Conservation (phyloP, 371 early-diverging fungal species). For the Actinomortierella ambigua region DNA sequence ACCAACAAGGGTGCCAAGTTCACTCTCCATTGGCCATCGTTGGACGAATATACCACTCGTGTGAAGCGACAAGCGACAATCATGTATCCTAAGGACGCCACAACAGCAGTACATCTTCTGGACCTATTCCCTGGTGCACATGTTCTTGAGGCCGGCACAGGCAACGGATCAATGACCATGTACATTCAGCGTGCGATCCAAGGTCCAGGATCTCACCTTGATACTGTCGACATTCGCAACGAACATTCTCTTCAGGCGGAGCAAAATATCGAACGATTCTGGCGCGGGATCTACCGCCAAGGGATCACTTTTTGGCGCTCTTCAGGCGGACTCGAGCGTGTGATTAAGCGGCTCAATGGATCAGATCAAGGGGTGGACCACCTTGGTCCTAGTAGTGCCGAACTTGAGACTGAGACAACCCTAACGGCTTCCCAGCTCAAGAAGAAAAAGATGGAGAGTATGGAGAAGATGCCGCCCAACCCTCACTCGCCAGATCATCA, state of each 20-base stretch:
- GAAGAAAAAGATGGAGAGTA: conserved; percentile 5
- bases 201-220: conserved; percentile 46
- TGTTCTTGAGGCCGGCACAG: conserved; percentile 79
- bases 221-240: conserved; percentile 67
- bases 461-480: conserved; percentile 22
- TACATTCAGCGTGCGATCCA: conserved; percentile 70
- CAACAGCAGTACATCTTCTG: conserved; percentile 60
- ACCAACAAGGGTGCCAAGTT: conserved; percentile 56
- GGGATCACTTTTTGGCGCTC: conserved; percentile 59
- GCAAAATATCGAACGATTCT: conserved; percentile 58
- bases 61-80: conserved; percentile 70
- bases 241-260: conserved; percentile 58
- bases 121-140: conserved; percentile 68
- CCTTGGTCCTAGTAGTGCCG: conserved; percentile 1
- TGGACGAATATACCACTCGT: conserved; percentile 70
- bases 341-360: conserved; percentile 18
- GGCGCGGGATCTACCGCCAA: conserved; percentile 58
- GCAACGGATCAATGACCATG: conserved; percentile 74
- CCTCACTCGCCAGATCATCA: conserved; percentile 40
- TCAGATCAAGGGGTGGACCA: conserved; percentile 1
- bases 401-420: neutral
- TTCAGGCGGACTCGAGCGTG: conserved; percentile 39
- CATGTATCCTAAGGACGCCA: conserved; percentile 80
- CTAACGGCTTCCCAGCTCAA: conserved; percentile 1
- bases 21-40: conserved; percentile 71